Base-by-base conservation (phyloP, 2,329 filamentous ascomycete species). In the Aspergillus caelatus region DNA sequence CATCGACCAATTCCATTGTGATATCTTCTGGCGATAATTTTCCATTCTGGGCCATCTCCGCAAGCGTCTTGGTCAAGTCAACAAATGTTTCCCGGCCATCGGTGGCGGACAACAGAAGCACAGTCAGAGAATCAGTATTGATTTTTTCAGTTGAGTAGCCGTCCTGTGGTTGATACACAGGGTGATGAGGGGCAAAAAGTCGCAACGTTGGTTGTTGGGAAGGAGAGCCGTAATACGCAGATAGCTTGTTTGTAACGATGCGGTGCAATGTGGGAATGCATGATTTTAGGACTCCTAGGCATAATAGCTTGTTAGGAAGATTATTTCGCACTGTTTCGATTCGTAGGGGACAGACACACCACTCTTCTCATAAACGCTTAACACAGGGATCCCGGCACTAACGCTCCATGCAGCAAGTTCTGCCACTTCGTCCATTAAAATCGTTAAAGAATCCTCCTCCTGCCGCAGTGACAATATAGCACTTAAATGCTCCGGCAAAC, bases 361-460 rank as follows among this genome's bases (percentile, higher is more conserved):
- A 66, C 90, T 95, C 78, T 88, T 90, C 79, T 99, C 95, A 75
- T 99, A 99, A 32, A 99, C 84, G 56, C 93, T 97, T 69, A 99
- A 82, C 77, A 90, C 87, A 14, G 91, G 89, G 65, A 99, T 96
- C 9, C 93, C 93, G 28, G 92, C 91, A 73, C 93, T 93, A 32
- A 93, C 90, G 75, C 91, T 95, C 95, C 95, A 99, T 3, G 94
- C 94, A 23, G 92, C 89, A 65, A 99, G 86, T 77, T 99, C 95
- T 46, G 94, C 91, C 16, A 93, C 91, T 79, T 99, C 93, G 71
- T 96, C 92, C 72, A 98, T 88, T 65, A 99, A 80, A 28, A 89
- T 88, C 72, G 97, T 93, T 53, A 98, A 78, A 19, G 92, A 92
- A 58, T 92, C 90, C 85, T 71, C 90, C 85, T 74, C 88, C 84